These are phyloP conservation scores for Lactarius tabidus DNA, from an alignment of 768 basidiomycete species.

Conservation along the genomic window DNA sequence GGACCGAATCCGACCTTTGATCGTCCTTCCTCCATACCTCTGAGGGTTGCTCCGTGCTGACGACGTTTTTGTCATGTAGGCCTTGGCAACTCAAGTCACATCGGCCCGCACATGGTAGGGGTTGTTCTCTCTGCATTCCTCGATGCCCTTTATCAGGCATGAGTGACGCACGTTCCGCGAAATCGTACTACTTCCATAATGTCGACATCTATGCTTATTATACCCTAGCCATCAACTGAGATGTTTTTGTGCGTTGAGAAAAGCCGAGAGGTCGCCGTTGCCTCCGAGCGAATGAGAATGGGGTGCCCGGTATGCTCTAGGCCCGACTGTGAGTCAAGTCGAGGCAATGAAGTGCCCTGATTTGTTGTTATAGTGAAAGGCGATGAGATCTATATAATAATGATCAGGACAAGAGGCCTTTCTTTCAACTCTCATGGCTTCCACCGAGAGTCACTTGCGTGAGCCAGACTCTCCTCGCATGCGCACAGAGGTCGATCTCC, in stretches of 20 bases:
- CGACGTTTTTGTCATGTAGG: constrained; percentile 4
- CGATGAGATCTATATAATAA: no score
- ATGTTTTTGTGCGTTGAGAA: neutral
- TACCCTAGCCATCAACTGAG: neutral
- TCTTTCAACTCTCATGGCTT: neutral
- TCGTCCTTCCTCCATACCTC: neutral
- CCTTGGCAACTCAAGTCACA: constrained; percentile 25
- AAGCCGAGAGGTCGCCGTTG: no score
- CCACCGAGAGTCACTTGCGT: neutral
- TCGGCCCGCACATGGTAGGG: constrained; percentile 25
- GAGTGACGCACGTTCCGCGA: neutral
- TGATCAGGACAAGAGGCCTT: neutral
- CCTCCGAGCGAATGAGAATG: neutral
- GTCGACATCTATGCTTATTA: neutral
- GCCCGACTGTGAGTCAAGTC: neutral
- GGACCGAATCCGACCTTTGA: neutral
- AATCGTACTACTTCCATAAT: neutral
- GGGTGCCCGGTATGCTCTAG: neutral
- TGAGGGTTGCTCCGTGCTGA: neutral
- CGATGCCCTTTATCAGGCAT: constrained; percentile 25
- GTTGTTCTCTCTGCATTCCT: constrained; percentile 21
- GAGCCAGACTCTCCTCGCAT: neutral
- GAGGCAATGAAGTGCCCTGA: neutral
- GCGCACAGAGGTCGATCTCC: constrained; percentile 16
- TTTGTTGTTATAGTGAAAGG: neutral